A percentile compares a stretch with the other conserved stretches of the same genome.
Evolutionary conservation across 768 basidiomycete species (phyloP).

Genomic region (Russula sp.): DNA sequence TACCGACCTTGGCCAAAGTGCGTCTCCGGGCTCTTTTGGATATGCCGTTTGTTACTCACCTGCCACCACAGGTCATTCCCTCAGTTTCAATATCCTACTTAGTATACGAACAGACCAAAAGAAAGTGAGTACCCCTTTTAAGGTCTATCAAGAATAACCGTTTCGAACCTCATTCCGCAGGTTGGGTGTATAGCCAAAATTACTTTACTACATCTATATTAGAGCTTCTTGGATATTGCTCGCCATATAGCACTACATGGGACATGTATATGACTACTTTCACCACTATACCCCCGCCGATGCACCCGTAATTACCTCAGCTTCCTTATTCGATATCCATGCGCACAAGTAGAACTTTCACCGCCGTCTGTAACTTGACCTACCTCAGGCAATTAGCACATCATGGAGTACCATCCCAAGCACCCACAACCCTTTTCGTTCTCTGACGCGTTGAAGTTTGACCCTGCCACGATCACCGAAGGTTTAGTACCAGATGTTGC

Average conservation of each 20-base stretch:
- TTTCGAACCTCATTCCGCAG: not conserved
- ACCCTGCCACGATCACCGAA: conserved; percentile 61
- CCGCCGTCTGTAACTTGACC: not conserved
- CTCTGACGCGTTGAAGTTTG: conserved; percentile 52
- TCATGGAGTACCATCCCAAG: conserved; percentile 61
- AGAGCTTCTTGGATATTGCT: not conserved
- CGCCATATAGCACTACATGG: not conserved
- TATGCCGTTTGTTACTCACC: not conserved
- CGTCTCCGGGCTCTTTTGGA: not conserved
- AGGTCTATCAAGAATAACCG: not conserved
- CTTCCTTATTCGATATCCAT: not conserved
- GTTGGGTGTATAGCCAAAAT: conserved; percentile 15
- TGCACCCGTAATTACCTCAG: not conserved
- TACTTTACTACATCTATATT: conserved; percentile 8
- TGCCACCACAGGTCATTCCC: conserved; percentile 66
- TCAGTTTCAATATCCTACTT: conserved; percentile 96
- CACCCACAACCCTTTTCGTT: conserved; percentile 73
- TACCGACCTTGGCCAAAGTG: conserved; percentile 90
- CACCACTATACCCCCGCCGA: not conserved
- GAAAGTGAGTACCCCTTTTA: conserved; percentile 44
- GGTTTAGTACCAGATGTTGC: conserved; percentile 35
- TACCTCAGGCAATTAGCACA: not conserved
- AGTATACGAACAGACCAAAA: conserved; percentile 84
- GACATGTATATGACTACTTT: conserved; percentile 5
- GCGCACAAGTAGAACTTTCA: not conserved